Conservation (phyloP, 202 grass and related monocot species). For the Brachypodium distachyon region DNA sequence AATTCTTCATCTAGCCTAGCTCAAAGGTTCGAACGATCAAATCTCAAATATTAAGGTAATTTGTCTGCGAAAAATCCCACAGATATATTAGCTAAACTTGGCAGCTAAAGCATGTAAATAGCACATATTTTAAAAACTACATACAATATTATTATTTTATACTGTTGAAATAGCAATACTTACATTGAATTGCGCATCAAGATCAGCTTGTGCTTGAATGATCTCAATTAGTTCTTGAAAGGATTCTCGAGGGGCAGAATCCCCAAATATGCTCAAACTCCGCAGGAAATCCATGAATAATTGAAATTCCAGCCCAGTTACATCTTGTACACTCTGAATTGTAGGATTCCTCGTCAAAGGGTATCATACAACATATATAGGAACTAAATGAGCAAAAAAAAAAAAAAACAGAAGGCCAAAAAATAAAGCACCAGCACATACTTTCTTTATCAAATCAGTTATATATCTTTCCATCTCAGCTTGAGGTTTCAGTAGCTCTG, state of each 20-base stretch:
- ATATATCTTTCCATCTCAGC: slow-evolving; percentile 98
- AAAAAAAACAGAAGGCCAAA: background rate
- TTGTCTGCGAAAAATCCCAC: too few relatives aligned
- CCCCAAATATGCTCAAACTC: slow-evolving; percentile 95
- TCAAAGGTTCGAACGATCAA: background rate
- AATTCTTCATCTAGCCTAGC: background rate
- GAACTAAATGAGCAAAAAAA: background rate
- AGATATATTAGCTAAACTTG: background rate
- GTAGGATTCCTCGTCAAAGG: background rate
- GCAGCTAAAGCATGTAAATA: background rate
- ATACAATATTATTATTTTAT: too few relatives aligned
- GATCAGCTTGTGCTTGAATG: slow-evolving; percentile 95
- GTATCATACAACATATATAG: slow-evolving; percentile 10
- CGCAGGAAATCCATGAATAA: slow-evolving; percentile 93
- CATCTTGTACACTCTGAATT: slow-evolving; percentile 93
- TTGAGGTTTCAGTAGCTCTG: slow-evolving; percentile 82
- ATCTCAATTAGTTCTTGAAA: slow-evolving; percentile 97
- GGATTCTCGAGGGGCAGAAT: slow-evolving; percentile 63
- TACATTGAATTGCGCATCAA: slow-evolving; percentile 91
- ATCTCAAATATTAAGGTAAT: background rate
- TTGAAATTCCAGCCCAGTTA: slow-evolving; percentile 90
- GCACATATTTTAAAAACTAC: too few relatives aligned
- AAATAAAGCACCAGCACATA: slow-evolving; percentile 11
- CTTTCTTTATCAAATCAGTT: slow-evolving; percentile 97
- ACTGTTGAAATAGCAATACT: slow-evolving; percentile 20